Evolutionary conservation across 176 grass and related monocot genomes (phyloP), one percentile per base, ranked within the genome.

Genomic region (Calamus simplicifolius): DNA sequence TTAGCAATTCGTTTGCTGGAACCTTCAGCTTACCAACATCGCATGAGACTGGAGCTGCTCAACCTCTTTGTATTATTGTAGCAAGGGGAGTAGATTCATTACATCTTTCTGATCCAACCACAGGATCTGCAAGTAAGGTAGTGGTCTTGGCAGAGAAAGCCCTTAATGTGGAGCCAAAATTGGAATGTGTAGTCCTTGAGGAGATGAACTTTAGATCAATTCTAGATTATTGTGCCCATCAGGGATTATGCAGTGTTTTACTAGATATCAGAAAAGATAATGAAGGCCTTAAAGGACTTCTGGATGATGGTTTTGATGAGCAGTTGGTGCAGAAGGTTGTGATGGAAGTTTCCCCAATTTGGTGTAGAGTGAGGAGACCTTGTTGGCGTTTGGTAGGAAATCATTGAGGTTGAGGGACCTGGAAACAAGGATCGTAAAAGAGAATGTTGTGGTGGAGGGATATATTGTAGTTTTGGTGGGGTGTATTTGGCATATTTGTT

Each of bases 281-380:
- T 50, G 79, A 71, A 19, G 12, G 48, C 49, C 70, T 98, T 13
- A 50, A 30, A 0, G 52, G 62, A 0, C 66, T 98, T 67, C 74
- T 98, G 49, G 82, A 35, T 6, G 74, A 80, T 18, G 84, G 64
- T 74, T 19, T n/a, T 29, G 70, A 74, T 58, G 76, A 82, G 1
- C 80, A 85, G 54, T 52, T 83, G 76, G 51, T 85, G 50, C 88
- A 98, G 79, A 98, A 98, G 76, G 81, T 92, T 58, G 56, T 98
- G 2, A 60, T 89, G 72, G 84, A 98, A 77, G 7, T 85, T 14
- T 53, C 66, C 13, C 87, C 87, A 19, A 19, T 81, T 38, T 92
- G 84, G 93, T 30, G 50, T 2, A 48, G 27, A 4, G 78, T 29
- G 69, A 68, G 4, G 79, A 59, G 19, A n/a, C 5, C 16, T 57